Evolutionary conservation across 305 asterid genomes (phyloP).

Genomic region (Euphrasia arctica): DNA sequence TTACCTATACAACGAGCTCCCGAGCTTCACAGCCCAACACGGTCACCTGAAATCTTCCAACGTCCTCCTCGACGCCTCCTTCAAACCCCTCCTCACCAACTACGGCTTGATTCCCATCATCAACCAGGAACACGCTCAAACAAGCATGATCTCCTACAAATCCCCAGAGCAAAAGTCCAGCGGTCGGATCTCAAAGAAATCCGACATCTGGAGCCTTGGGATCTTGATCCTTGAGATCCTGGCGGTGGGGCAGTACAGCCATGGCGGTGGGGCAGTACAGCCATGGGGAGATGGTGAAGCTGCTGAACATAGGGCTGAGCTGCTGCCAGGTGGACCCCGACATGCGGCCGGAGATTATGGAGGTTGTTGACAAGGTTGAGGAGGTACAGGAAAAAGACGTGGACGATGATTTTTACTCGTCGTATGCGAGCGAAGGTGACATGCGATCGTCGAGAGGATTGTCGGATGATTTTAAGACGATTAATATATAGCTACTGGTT

Average conservation of each 20-base stretch:
- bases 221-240: conserved; percentile 67
- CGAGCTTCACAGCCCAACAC: conserved; percentile 78
- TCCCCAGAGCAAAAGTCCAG: conserved; percentile 64
- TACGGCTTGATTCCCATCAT: conserved; percentile 71
- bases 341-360: conserved; percentile 58
- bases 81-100: conserved; percentile 65
- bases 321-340: conserved; percentile 58
- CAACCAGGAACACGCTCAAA: conserved; percentile 63
- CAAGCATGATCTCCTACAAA: conserved; percentile 63
- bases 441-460: conserved; percentile 52
- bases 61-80: conserved; percentile 58
- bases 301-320: conserved; percentile 55
- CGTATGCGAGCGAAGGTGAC: conserved; percentile 39
- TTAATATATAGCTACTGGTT: conserved; percentile 21
- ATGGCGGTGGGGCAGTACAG: conserved; percentile 39
- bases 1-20: conserved; percentile 74
- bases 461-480: conserved; percentile 48
- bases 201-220: conserved; percentile 94
- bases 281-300: conserved; percentile 59
- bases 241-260: conserved; percentile 37
- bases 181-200: conserved; percentile 55
- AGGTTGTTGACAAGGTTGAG: conserved; percentile 57
- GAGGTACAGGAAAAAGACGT: conserved; percentile 54
- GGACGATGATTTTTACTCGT: conserved; percentile 33
- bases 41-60: conserved; percentile 94